Conservation (phyloP, 192 early-diverging fungal species). For the Glomus cerebriforme region DNA sequence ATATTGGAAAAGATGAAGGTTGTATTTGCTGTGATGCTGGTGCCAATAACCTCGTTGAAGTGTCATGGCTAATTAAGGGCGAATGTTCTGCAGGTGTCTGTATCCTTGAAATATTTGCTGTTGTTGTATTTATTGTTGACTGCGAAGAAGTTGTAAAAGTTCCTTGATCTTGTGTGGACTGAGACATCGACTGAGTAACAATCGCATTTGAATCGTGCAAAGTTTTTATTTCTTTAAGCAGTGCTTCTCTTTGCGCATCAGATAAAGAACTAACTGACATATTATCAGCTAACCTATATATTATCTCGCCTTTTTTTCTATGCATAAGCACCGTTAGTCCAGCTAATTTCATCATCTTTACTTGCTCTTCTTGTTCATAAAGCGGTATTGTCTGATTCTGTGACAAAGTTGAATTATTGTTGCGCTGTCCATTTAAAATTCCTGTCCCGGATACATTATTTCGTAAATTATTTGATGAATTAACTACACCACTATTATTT, state of each 20-base stretch:
- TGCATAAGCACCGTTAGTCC: constrained; percentile 49
- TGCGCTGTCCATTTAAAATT: neutral
- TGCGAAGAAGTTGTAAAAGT: neutral
- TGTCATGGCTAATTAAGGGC: constrained; percentile 30
- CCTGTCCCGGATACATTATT: neutral
- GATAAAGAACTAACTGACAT: constrained; percentile 52
- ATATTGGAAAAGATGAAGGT: neutral
- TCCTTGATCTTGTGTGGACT: neutral
- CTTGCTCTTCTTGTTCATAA: neutral
- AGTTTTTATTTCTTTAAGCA: constrained; percentile 50
- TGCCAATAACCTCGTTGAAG: constrained; percentile 54
- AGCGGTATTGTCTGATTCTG: neutral
- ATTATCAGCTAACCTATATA: constrained; percentile 57
- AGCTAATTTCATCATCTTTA: constrained; percentile 30
- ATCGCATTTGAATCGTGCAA: constrained; percentile 46
- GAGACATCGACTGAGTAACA: neutral
- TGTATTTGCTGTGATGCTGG: neutral
- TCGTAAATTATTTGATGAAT: neutral
- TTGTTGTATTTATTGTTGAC: neutral
- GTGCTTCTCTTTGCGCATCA: constrained; percentile 44
- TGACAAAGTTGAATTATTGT: neutral
- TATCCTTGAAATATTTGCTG: neutral
- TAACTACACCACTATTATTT: neutral
- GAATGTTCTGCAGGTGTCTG: neutral
- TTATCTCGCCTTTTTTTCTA: constrained; percentile 49